Evolutionary conservation across 169 alveolate genomes (phyloP).

Genomic region (Plasmodium knowlesi): DNA sequence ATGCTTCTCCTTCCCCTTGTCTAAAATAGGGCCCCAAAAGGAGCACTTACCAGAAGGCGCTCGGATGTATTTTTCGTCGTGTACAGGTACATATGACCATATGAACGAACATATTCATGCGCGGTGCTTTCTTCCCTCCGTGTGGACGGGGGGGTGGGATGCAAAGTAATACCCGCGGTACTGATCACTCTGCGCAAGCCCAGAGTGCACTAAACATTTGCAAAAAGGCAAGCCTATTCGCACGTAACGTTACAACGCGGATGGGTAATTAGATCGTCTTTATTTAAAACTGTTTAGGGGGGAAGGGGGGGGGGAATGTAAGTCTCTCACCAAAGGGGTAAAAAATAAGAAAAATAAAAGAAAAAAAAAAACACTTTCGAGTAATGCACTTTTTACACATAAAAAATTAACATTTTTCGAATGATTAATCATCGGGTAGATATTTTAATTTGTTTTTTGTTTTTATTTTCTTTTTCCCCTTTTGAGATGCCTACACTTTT

Average conservation of each 20-base stretch:
- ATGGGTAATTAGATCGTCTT: background rate
- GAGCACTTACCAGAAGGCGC: background rate
- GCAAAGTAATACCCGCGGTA: background rate
- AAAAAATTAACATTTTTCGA: slow-evolving; percentile 1
- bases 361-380: slow-evolving; percentile 9
- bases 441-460: background rate
- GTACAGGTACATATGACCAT: background rate
- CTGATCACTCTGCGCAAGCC: background rate
- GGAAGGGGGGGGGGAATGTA: background rate
- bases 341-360: background rate
- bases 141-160: background rate
- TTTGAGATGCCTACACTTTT: background rate
- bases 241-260: background rate
- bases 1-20: background rate
- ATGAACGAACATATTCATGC: background rate
- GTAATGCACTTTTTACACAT: slow-evolving; percentile 1
- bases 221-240: background rate
- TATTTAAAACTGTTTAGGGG: background rate
- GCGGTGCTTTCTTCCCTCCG: background rate
- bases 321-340: background rate
- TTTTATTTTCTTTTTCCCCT: background rate
- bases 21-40: background rate
- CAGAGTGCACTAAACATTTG: background rate
- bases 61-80: background rate
- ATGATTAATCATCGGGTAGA: background rate